Base-by-base conservation (phyloP, 1,139 yeast species). In the Magnusiomyces paraingens region DNA sequence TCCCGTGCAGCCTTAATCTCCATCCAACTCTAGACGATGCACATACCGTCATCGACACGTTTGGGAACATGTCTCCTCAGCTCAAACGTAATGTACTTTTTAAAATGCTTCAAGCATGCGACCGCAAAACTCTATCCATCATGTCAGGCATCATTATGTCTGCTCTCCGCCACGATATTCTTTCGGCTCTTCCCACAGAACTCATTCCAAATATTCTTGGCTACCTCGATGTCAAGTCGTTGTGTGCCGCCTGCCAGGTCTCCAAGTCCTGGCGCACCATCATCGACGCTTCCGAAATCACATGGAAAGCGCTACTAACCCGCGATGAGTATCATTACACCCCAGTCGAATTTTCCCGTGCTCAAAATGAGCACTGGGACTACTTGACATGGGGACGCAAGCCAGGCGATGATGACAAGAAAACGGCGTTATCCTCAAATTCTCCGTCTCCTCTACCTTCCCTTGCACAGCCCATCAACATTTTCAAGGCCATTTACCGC, bases 121-220 rank as follows among this genome's bases (percentile, higher is more conserved):
- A 84, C 62, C 76, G 96, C 55, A 71, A 81, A 14, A 79, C 90
- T 3, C 74, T 93, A 50, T 85, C 94, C 52, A 78, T 86, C 39
- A 71, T 93, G 53, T 78, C 81, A 41, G 79, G 81, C 20, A 65
- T 81, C 11, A 76, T 93, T 20, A 77, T 79, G 50, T 74, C 75
- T 40, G 79, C 84, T 18, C 76, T 93, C 64, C 80, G 81, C 61
- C 78, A 94, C 61, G 98, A 93, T 65, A 71, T 93, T 47, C 68
- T 93, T 14, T 70, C 82, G 21, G 73, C 78, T 53, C 70, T 93
- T 26, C 99, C 99, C 0, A 66, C 80, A 2, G 98, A 93, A 66
- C 74, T 93, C n/a, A 71, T 90, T 1, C 73, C 80, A 62, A 78
- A 82, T 52, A 81, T 93, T n/a, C 73, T 94, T 53, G 72, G 79